Conservation (phyloP, 495 filamentous ascomycete species). For the Podospora pseudocomata region DNA sequence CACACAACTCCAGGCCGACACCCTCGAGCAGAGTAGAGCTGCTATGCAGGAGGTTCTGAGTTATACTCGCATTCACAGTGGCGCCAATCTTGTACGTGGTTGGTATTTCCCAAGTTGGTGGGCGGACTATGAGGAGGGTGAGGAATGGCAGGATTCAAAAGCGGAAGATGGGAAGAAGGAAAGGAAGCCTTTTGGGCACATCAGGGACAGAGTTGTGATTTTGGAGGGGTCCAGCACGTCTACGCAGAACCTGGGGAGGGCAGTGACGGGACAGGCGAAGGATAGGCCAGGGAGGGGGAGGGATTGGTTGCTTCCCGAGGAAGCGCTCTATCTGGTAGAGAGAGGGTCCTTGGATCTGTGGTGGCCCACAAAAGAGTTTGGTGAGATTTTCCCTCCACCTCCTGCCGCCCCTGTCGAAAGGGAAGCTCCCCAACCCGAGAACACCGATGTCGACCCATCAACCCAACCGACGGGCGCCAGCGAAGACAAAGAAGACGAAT, state of each 20-base stretch:
- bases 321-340: slow-evolving; percentile 84
- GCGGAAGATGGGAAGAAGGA: slow-evolving; percentile 27
- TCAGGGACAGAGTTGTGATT: slow-evolving; percentile 47
- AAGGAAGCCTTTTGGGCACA: slow-evolving; percentile 37
- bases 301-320: slow-evolving; percentile 86
- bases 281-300: slow-evolving; percentile 48
- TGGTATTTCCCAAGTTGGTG: slow-evolving; percentile 52
- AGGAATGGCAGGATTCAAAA: slow-evolving; percentile 14
- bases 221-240: slow-evolving; percentile 44
- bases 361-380: slow-evolving; percentile 58
- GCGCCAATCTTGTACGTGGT: slow-evolving; percentile 48
- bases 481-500: slow-evolving; percentile 33
- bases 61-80: slow-evolving; percentile 60
- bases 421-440: slow-evolving; percentile 13
- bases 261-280: slow-evolving; percentile 41
- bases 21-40: slow-evolving; percentile 72
- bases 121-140: slow-evolving; percentile 30
- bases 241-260: slow-evolving; percentile 41
- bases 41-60: slow-evolving; percentile 89
- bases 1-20: slow-evolving; percentile 70
- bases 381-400: slow-evolving; percentile 35
- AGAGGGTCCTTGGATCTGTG: slow-evolving; percentile 79
- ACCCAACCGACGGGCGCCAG: slow-evolving; percentile 20
- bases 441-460: slow-evolving; percentile 10
- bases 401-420: neutral